Percentiles rank a stretch among this genome's conserved stretches.
phyloP scores from a whole-genome alignment of 495 filamentous ascomycete genomes.

The Penicillium flavigenum region DNA sequence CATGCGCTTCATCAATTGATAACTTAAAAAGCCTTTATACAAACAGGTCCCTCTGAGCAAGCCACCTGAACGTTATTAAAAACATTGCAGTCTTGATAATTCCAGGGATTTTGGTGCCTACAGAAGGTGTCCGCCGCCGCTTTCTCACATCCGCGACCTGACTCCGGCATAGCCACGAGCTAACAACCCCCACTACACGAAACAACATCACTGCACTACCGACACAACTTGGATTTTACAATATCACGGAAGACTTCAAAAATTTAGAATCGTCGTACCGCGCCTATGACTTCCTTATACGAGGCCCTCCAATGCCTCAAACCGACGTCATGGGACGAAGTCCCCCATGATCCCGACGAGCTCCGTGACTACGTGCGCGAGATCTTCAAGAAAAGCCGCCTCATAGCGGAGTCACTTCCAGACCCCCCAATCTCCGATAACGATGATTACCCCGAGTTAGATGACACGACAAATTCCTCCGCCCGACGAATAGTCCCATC shows the following conservation, averaged over 20 bases:
- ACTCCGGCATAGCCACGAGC: background rate
- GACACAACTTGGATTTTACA: background rate
- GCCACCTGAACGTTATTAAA: background rate
- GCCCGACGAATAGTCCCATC: slow-evolving; percentile 51
- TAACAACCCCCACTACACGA: background rate
- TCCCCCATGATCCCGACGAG: slow-evolving; percentile 54
- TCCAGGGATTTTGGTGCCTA: background rate
- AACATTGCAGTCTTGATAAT: background rate
- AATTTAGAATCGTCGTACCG: background rate
- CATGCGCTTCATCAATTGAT: background rate
- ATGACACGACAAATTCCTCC: slow-evolving; percentile 28
- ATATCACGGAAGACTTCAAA: background rate
- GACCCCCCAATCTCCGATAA: slow-evolving; percentile 47
- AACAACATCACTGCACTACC: background rate
- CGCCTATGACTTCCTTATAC: slow-evolving; percentile 62
- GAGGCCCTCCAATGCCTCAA: slow-evolving; percentile 72
- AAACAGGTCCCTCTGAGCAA: background rate
- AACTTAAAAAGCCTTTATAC: background rate
- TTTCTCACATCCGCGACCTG: background rate
- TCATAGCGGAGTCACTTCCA: slow-evolving; percentile 75
- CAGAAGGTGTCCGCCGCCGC: too few species aligned
- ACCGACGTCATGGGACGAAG: slow-evolving; percentile 63
- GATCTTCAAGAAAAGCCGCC: slow-evolving; percentile 62
- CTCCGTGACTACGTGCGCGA: slow-evolving; percentile 54
- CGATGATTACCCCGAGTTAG: background rate